Conservation (phyloP, 768 basidiomycete genomes). For the Termitomyces sp. region DNA sequence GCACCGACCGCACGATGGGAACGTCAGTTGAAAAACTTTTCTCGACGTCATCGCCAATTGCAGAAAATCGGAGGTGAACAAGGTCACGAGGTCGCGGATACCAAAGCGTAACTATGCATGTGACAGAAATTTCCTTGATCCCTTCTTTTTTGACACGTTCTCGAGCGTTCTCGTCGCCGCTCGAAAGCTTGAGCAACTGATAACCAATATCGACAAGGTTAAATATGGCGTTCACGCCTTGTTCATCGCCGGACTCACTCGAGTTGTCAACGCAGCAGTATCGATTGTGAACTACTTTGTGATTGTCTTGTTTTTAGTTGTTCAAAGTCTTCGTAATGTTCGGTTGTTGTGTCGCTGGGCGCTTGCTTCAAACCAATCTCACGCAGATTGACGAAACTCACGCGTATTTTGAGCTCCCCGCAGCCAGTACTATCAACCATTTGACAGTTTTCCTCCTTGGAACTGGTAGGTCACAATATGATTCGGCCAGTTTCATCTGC, state of each 20-base stretch:
- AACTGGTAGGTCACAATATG: constrained; percentile 42
- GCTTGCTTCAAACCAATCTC: constrained; percentile 73
- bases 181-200: neutral
- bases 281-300: neutral
- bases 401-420: constrained; percentile 68
- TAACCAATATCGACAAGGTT: constrained; percentile 2
- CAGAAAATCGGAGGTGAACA: neutral
- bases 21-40: too few relatives aligned
- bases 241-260: neutral
- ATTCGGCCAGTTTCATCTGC: neutral
- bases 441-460: constrained; percentile 81
- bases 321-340: constrained; percentile 45
- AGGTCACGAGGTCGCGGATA: too few relatives aligned
- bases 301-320: neutral
- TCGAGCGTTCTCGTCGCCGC: neutral
- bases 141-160: neutral
- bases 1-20: too few relatives aligned
- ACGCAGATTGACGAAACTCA: constrained; percentile 82
- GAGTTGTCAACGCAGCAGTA: neutral
- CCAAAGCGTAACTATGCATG: neutral
- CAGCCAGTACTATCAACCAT: constrained; percentile 75
- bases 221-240: constrained; percentile 5
- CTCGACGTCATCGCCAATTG: too few relatives aligned
- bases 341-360: constrained; percentile 74
- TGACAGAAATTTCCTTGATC: neutral